phyloP scores from a whole-genome alignment of 192 early-diverging fungal genomes.

The Umbelopsis sp. region DNA sequence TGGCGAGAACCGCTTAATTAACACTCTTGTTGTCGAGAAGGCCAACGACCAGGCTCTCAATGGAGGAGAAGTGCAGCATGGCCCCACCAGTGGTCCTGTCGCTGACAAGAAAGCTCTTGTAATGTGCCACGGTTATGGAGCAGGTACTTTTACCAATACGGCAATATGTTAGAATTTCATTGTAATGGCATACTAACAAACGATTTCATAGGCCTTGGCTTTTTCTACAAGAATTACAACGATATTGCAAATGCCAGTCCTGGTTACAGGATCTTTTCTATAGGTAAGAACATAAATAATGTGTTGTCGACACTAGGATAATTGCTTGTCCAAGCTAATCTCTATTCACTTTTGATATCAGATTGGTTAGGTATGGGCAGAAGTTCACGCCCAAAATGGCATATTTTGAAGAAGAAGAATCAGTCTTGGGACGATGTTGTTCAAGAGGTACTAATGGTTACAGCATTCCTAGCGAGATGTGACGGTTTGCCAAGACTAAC shows the following conservation, averaged over 20 bases:
- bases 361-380: slow-evolving; percentile 99
- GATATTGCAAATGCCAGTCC: slow-evolving; percentile 47
- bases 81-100: slow-evolving; percentile 3
- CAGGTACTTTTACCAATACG: slow-evolving; percentile 41
- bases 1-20: slow-evolving; percentile 51
- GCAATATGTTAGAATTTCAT: neutral
- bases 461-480: too few species aligned
- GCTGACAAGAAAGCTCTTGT: slow-evolving; percentile 56
- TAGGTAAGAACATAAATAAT: slow-evolving; percentile 30
- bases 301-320: too few species aligned
- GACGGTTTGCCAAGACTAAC: too few species aligned
- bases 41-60: slow-evolving; percentile 36
- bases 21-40: slow-evolving; percentile 63
- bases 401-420: slow-evolving; percentile 24
- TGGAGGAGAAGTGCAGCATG: neutral
- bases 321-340: too few species aligned
- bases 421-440: slow-evolving; percentile 52
- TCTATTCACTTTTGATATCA: neutral
- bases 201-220: slow-evolving; percentile 51
- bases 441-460: slow-evolving; percentile 36
- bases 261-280: slow-evolving; percentile 62
- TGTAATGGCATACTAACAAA: neutral
- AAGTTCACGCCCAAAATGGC: slow-evolving; percentile 73
- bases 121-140: slow-evolving; percentile 80
- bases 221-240: slow-evolving; percentile 67